These are phyloP conservation scores for Chlorella sorokiniana DNA, from an alignment of 139 green algal species.

Conservation along the genomic window DNA sequence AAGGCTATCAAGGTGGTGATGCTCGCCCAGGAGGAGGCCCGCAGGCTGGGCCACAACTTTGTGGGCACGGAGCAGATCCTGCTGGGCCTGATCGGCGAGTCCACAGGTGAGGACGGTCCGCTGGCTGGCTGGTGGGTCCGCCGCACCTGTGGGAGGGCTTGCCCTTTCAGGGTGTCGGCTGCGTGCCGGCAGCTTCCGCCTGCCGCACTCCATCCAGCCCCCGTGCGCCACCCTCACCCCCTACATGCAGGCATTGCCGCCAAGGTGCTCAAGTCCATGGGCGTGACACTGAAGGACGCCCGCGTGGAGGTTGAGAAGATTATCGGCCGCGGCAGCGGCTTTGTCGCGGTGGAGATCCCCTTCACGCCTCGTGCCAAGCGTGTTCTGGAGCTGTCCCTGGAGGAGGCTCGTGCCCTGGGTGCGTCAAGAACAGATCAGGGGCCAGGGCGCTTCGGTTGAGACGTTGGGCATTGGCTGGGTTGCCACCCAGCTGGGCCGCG, in stretches of 20 bases:
- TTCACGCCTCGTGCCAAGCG: conserved; percentile 99
- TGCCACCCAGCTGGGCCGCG: neutral
- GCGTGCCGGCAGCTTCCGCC: neutral
- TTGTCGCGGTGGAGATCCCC: conserved; percentile 98
- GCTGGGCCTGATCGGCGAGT: conserved; percentile 98
- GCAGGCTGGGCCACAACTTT: conserved; percentile 97
- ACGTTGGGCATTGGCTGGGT: neutral
- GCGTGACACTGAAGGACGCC: conserved; percentile 98
- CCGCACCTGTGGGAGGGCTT: neutral
- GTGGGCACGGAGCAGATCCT: conserved; percentile 99
- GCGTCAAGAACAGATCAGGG: neutral
- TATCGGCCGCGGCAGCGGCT: conserved; percentile 96
- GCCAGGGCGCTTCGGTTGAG: neutral
- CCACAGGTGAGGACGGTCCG: conserved; percentile 67
- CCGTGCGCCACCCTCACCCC: neutral
- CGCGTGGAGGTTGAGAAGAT: conserved; percentile 99
- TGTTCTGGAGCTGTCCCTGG: conserved; percentile 97
- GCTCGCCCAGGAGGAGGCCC: conserved; percentile 98
- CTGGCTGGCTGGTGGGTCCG: neutral
- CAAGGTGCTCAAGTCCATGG: conserved; percentile 99
- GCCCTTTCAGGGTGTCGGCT: neutral
- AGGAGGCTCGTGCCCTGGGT: conserved; percentile 98
- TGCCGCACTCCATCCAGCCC: neutral
- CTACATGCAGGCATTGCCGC: conserved; percentile 87
- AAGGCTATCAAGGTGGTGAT: conserved; percentile 95